Evolutionary conservation across 306 rosid species (phyloP).

Genomic region (Clitoria ternatea): DNA sequence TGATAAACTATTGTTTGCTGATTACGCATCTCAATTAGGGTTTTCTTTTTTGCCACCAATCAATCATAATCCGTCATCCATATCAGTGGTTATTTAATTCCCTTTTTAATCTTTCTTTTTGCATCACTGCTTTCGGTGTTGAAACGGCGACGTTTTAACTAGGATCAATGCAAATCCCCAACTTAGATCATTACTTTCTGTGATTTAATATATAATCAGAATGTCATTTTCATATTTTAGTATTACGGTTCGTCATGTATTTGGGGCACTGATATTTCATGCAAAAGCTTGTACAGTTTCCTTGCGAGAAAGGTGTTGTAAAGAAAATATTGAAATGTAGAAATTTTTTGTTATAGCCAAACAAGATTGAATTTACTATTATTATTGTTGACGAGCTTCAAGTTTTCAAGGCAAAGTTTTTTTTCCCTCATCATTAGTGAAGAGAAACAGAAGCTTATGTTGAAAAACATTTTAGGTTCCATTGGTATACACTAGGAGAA

Average conservation of each 20-base stretch:
- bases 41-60: neutral
- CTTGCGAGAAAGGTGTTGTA: slow-evolving; percentile 12
- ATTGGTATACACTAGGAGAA: no score
- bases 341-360: neutral
- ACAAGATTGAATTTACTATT: neutral
- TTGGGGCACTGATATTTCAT: neutral
- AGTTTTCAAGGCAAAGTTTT: neutral
- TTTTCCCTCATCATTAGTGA: no score
- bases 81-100: neutral
- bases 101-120: neutral
- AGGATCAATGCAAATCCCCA: neutral
- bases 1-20: neutral
- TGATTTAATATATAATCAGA: neutral
- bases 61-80: neutral
- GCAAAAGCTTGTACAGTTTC: neutral
- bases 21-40: neutral
- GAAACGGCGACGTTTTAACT: neutral
- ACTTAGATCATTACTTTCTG: neutral
- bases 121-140: neutral
- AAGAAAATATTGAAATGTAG: neutral
- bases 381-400: neutral
- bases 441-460: no score
- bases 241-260: neutral
- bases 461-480: slow-evolving; percentile 19
- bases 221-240: neutral